Percentiles rank a stretch among this genome's conserved stretches.
Evolutionary conservation across 257 asterid species (phyloP).

Genomic region (Nicotiana sylvestris): DNA sequence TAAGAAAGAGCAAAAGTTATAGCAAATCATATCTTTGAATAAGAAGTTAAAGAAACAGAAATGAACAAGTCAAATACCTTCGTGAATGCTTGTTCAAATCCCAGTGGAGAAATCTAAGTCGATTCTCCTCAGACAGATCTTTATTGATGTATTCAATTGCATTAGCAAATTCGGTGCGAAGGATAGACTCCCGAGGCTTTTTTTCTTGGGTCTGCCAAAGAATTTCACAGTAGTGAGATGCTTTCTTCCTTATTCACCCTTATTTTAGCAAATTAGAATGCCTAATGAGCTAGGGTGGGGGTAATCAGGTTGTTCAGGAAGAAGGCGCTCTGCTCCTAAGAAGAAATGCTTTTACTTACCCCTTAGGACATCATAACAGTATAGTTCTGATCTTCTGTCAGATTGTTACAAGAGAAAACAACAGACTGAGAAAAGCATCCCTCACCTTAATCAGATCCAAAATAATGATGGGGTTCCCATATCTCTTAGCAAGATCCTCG

Average conservation of each 20-base stretch:
- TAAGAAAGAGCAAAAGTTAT: conserved; percentile 4
- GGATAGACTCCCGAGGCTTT: conserved; percentile 92
- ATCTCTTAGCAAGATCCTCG: conserved; percentile 78
- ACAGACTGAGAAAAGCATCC: background rate
- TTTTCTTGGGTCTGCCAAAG: conserved; percentile 79
- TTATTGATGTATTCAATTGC: conserved; percentile 84
- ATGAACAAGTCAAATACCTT: conserved; percentile 44
- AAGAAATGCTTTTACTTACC: background rate
- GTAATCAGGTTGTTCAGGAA: background rate
- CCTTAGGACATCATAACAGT: background rate
- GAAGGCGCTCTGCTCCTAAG: background rate
- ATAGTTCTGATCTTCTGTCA: background rate
- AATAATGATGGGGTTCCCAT: conserved; percentile 91
- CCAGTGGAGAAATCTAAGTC: conserved; percentile 92
- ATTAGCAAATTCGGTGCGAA: conserved; percentile 81
- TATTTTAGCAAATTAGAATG: background rate
- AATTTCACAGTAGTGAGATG: conserved; percentile 12
- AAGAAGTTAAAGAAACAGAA: conserved; percentile 16
- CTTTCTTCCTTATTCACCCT: background rate
- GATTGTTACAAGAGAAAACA: background rate
- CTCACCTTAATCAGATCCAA: conserved; percentile 91
- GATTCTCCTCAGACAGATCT: conserved; percentile 74
- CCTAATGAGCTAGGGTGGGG: background rate
- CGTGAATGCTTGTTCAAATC: conserved; percentile 94
- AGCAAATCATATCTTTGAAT: conserved; percentile 21